Percentiles rank a stretch among this genome's conserved stretches.
Conservation (phyloP, 78 protist species). For the slime mould (Dictyostelium discoideum) region dicty_2.7 NC_007089.4:5491001-5491500, state of each 20-base stretch:
- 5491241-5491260: too few relatives aligned
- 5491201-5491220: not conserved
- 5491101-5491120: not conserved
- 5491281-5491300: too few relatives aligned
- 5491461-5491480: not conserved
- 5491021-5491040: conserved; percentile 23
- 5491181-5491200: too few relatives aligned
- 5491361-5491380: too few relatives aligned
- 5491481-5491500: not conserved
- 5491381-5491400: too few relatives aligned
- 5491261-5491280: too few relatives aligned
- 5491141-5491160: not conserved
- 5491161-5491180: not conserved
- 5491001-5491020: conserved; percentile 40
- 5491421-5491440: not conserved
- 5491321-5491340: not conserved
- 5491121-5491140: not conserved
- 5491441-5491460: not conserved
- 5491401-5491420: not conserved
- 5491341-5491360: too few relatives aligned
- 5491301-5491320: not conserved
- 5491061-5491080: not conserved
- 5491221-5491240: too few relatives aligned
- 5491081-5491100: not conserved
- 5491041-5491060: conserved; percentile 28